A percentile compares a stretch with the other conserved stretches of the same genome.
phyloP scores from a whole-genome alignment of 352 stramenopile species.

The Phytopythium cucurbitacearum region DNA sequence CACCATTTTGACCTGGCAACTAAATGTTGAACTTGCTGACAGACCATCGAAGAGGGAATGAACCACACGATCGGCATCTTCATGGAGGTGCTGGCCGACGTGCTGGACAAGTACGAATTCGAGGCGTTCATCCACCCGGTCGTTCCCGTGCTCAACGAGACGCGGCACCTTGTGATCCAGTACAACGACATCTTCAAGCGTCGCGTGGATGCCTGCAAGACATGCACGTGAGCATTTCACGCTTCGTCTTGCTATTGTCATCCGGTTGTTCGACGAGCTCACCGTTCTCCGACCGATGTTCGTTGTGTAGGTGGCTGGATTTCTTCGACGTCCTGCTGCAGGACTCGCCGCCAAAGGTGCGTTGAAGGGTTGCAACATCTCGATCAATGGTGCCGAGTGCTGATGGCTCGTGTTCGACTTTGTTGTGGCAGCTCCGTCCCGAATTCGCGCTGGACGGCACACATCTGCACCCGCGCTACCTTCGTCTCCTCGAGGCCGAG shows the following conservation, averaged over 20 bases:
- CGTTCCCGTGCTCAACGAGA: slow-evolving; percentile 87
- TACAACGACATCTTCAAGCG: slow-evolving; percentile 79
- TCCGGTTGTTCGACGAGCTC: slow-evolving; percentile 1
- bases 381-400: neutral
- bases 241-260: neutral
- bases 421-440: slow-evolving; percentile 32
- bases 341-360: slow-evolving; percentile 39
- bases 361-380: neutral
- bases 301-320: slow-evolving; percentile 70
- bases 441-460: slow-evolving; percentile 76
- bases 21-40: too few species aligned
- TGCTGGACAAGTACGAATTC: slow-evolving; percentile 59
- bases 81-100: slow-evolving; percentile 49
- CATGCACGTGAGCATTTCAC: slow-evolving; percentile 29
- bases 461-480: slow-evolving; percentile 78
- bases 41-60: slow-evolving; percentile 81
- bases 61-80: slow-evolving; percentile 75
- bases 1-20: too few species aligned
- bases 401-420: neutral
- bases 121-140: slow-evolving; percentile 83
- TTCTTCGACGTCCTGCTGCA: slow-evolving; percentile 83
- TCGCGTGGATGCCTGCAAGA: slow-evolving; percentile 27
- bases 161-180: slow-evolving; percentile 67
- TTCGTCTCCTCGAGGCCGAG: slow-evolving; percentile 39
- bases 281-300: slow-evolving; percentile 3